A percentile compares a stretch with the other conserved stretches of the same genome.
phyloP scores from a whole-genome alignment of 2,329 filamentous ascomycete genomes.

The Xylariaceae sp. region DNA sequence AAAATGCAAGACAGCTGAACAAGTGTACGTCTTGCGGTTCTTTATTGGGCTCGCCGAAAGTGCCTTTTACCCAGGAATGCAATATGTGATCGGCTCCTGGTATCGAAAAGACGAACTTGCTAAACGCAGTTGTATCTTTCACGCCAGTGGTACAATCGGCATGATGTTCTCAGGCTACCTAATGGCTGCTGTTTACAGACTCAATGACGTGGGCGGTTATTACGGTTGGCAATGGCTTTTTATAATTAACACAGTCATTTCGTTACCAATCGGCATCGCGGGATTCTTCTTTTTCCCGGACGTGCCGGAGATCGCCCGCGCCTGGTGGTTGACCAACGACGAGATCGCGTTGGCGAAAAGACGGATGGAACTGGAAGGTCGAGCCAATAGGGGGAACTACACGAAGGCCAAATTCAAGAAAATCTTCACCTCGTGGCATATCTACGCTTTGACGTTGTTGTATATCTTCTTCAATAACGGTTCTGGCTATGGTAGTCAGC shows the following conservation, averaged over 20 bases:
- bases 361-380: conserved; percentile 49
- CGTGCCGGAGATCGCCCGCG: conserved; percentile 43
- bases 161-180: conserved; percentile 54
- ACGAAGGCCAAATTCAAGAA: conserved; percentile 56
- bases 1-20: conserved; percentile 37
- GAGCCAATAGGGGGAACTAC: conserved; percentile 45
- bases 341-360: conserved; percentile 44
- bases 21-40: conserved; percentile 41
- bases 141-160: conserved; percentile 35
- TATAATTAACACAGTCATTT: conserved; percentile 57
- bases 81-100: conserved; percentile 43
- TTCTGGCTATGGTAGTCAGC: conserved; percentile 48
- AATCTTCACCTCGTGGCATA: conserved; percentile 67
- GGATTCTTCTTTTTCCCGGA: conserved; percentile 50
- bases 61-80: conserved; percentile 37
- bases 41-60: conserved; percentile 40
- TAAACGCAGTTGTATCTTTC: conserved; percentile 48
- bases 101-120: conserved; percentile 46
- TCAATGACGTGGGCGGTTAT: conserved; percentile 51
- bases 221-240: conserved; percentile 60
- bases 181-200: conserved; percentile 54
- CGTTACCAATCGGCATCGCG: conserved; percentile 52
- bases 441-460: conserved; percentile 59
- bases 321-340: conserved; percentile 42
- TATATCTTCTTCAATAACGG: conserved; percentile 70